Evolutionary conservation across 228 moss, liverwort and hornwort genomes (phyloP), one percentile per base, ranked within the genome.

Genomic region (Sphagnum fallax): DNA sequence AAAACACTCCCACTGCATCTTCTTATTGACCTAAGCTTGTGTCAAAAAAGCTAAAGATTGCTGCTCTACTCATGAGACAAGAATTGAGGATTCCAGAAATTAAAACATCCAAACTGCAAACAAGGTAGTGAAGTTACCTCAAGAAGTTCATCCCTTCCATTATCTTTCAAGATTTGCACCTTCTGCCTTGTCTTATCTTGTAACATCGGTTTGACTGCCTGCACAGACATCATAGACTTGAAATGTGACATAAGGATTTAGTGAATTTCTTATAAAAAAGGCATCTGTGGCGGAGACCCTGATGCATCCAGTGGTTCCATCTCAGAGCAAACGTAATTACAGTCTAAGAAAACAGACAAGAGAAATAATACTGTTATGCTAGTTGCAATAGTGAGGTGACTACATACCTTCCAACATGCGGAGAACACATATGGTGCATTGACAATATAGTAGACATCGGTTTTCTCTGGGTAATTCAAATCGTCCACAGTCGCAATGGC

Each of bases 381-480:
- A 51, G 50, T 49, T 9, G 15, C 49, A 55, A 32, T 32, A 32
- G 2, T 32, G 32, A 32, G 32, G 32, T 32, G 32, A 47, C 18
- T 8, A 32, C 48, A 69, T 78, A 97, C 97, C 97, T 89, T 98
- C 97, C 97, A 98, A 77, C 97, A 98, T 15, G 90, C 90, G 65
- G 88, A 87, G 70, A 98, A 98, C 51, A 93, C 93, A 61, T 91
- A 93, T n/a, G 97, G 97, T 10, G 97, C 97, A 78, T 98, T 98
- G 50, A 98, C 97, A 65, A 98, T 93, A 72, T 87, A 98, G 74
- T 98, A 98, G 8, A 87, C 91, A 70, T 98, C 97, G 6, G 91
- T 98, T 83, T 98, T 98, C 52, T 98, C 97, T 71, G 97, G 97
- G 65, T 98, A 98, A 65, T 98, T 98, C 82, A 98, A 81, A 73